Percentiles rank a stretch among this genome's conserved stretches.
These are phyloP conservation scores for Malassezia japonica DNA, from an alignment of 1,284 basidiomycete genomes.

Conservation along the genomic window DNA sequence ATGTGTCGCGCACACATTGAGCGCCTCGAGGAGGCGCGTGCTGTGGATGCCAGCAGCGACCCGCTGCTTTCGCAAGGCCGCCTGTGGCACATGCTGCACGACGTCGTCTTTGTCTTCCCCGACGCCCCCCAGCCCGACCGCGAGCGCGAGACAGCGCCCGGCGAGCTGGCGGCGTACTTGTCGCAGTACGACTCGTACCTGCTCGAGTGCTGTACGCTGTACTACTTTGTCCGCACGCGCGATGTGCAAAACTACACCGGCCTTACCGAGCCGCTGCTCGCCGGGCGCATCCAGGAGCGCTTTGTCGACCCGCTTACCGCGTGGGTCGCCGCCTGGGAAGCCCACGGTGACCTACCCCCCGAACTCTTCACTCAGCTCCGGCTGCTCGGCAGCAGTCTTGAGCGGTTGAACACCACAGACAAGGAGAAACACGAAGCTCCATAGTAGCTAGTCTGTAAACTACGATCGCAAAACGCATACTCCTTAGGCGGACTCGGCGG, in stretches of 20 bases:
- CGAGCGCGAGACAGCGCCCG: too few relatives aligned
- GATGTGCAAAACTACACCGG: conserved; percentile 12
- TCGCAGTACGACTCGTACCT: conserved; percentile 6
- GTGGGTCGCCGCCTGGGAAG: neutral
- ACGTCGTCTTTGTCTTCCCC: conserved; percentile 7
- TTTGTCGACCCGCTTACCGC: conserved; percentile 5
- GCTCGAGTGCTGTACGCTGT: conserved; percentile 15
- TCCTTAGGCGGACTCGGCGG: neutral
- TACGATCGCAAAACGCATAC: neutral
- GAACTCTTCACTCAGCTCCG: neutral
- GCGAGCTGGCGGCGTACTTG: conserved; percentile 1
- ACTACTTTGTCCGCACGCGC: conserved; percentile 10
- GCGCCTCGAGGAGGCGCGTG: neutral
- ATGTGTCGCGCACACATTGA: neutral
- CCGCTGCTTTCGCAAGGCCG: conserved; percentile 2
- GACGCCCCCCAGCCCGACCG: neutral
- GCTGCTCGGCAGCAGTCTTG: neutral
- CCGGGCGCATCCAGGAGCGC: conserved; percentile 5
- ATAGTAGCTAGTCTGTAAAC: conserved; percentile 1
- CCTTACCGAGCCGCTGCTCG: neutral
- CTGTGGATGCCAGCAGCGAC: neutral
- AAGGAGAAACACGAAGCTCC: too few relatives aligned
- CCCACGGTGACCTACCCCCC: neutral
- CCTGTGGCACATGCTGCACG: conserved; percentile 8
- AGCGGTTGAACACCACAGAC: too few relatives aligned